Base-by-base conservation (phyloP, 768 basidiomycete species). In the Chiua virens region DNA sequence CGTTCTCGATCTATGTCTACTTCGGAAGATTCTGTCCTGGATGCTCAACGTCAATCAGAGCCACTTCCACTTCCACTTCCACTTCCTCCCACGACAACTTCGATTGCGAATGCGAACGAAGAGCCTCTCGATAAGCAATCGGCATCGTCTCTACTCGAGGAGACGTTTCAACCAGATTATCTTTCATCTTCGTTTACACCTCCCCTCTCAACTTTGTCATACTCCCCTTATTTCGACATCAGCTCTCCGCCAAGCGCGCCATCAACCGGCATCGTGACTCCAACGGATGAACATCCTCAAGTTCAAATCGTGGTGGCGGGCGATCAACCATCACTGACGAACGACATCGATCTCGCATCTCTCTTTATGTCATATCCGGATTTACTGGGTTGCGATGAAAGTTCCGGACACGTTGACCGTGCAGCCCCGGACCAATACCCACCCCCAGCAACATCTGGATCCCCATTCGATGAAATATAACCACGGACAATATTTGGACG, bases 301-400 rank as follows among this genome's bases (percentile, higher is more conserved):
- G 64, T 69, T 17, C 71, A 68, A 14, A 42, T 71, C 56, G 59
- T 37, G 50, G 41, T 54, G 56, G 63, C 46, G 36, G 61, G 51
- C 55, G 59, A 62, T 18, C 56, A 64, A 23, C 44, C 68, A 4
- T 55, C 68, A 4, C 54, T 63, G 8, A 54, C 66, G 45, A 63
- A 64, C 34, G 77, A 78, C 40, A 72, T 75, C 27, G 76, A 80
- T 45, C 46, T 78, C 18, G 54, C 73, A 11, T 73, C 75, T 17
- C 67, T 76, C 51, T 73, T 80, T 35, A 61, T 73, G 55, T 58
- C 69, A 18, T 75, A 71, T 42, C 52, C 68, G 13, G 53, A 52
- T 22, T 46, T 68, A 39, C 34, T 56, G 22, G 50, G 49, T 15
- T 56, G 59, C 44, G 53, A 58, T 27, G 59, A 59, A 15, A 43